These are phyloP conservation scores for Leptographium galeiforme DNA, from an alignment of 2,329 filamentous ascomycete species.

Conservation along the genomic window DNA sequence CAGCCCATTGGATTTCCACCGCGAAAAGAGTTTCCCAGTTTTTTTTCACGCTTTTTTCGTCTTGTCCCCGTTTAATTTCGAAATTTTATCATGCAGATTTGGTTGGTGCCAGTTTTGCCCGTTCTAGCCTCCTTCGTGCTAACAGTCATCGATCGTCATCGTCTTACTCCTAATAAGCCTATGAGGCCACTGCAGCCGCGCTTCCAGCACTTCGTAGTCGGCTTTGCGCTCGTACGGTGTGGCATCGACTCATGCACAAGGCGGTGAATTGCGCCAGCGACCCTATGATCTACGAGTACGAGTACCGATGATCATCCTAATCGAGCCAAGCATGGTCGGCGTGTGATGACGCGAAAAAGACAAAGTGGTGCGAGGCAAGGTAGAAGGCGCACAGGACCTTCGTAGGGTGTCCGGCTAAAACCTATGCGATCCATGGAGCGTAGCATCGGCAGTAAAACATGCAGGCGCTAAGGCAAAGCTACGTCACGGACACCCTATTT, in stretches of 20 bases:
- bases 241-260: background rate
- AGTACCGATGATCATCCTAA: background rate
- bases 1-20: background rate
- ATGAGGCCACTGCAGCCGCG: background rate
- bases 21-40: background rate
- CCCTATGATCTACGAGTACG: slow-evolving; percentile 2
- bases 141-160: background rate
- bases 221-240: background rate
- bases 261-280: background rate
- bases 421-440: background rate
- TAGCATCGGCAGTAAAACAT: background rate
- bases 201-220: background rate
- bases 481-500: no score
- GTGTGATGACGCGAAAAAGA: background rate
- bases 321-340: background rate
- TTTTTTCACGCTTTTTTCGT: background rate
- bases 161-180: background rate
- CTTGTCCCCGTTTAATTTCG: background rate
- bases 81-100: no score
- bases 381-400: background rate
- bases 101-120: background rate
- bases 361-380: background rate
- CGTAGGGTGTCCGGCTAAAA: background rate
- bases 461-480: background rate
- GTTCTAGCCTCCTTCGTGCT: background rate